Evolutionary conservation across 2,329 filamentous ascomycete genomes (phyloP).

Genomic region (Chrysosporium keratinophilum): DNA sequence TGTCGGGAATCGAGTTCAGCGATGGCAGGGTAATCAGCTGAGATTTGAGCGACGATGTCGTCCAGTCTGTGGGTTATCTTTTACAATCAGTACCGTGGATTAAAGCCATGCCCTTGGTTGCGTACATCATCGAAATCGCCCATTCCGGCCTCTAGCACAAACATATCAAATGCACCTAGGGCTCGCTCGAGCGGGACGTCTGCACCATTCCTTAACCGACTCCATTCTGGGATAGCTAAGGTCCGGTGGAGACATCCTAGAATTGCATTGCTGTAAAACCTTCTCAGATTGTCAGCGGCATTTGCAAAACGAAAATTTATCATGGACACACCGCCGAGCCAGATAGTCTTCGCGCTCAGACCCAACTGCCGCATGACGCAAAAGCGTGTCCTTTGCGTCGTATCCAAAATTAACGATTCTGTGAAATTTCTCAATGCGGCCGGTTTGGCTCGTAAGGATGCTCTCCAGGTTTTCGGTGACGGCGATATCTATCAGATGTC

Average conservation of each 20-base stretch:
- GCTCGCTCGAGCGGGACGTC: conserved; percentile 58
- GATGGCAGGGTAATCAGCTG: conserved; percentile 44
- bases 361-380: conserved; percentile 52
- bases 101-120: background rate
- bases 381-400: conserved; percentile 76
- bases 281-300: conserved; percentile 25
- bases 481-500: conserved; percentile 44
- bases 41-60: conserved; percentile 49
- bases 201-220: conserved; percentile 43
- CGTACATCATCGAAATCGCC: conserved; percentile 65
- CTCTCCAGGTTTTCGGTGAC: conserved; percentile 51
- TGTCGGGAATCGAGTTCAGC: conserved; percentile 50
- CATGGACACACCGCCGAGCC: conserved; percentile 40
- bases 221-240: conserved; percentile 70
- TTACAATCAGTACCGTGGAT: background rate
- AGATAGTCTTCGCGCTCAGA: conserved; percentile 61
- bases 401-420: conserved; percentile 64
- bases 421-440: conserved; percentile 59
- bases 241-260: conserved; percentile 72
- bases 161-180: conserved; percentile 78
- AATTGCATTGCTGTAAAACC: conserved; percentile 64
- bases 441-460: conserved; percentile 60
- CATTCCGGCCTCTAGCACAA: conserved; percentile 61
- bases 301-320: conserved; percentile 14
- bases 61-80: conserved; percentile 58